Conservation (phyloP, 352 stramenopile species). For the Pythium apleroticum region DNA sequence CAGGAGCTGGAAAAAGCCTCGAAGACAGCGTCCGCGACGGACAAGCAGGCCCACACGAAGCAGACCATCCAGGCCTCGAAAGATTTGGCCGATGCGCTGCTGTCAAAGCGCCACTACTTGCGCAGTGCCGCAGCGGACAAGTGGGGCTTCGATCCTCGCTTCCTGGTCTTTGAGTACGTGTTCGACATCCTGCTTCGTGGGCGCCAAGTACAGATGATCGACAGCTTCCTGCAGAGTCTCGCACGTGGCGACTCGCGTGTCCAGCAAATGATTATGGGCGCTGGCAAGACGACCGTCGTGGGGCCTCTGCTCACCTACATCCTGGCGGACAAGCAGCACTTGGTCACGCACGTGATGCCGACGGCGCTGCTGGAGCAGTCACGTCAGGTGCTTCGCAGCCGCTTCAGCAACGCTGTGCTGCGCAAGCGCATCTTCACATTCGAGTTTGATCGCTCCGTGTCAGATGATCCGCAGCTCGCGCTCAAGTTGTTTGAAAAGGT, state of each 20-base stretch:
- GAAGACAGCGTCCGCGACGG: neutral
- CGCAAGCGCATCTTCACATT: constrained; percentile 99
- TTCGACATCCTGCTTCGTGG: constrained; percentile 97
- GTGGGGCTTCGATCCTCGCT: constrained; percentile 96
- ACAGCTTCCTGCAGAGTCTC: constrained; percentile 95
- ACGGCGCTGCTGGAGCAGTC: constrained; percentile 98
- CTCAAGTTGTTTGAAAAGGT: constrained; percentile 84
- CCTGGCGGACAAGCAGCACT: constrained; percentile 93
- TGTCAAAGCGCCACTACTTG: constrained; percentile 80
- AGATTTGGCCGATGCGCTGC: constrained; percentile 70
- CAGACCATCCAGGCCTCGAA: constrained; percentile 81
- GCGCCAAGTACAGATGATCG: constrained; percentile 98
- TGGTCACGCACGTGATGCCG: constrained; percentile 98
- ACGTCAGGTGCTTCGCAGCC: constrained; percentile 95
- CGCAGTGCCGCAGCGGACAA: constrained; percentile 14
- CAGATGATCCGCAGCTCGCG: constrained; percentile 63
- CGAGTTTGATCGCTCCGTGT: constrained; percentile 95
- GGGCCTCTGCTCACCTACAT: constrained; percentile 98
- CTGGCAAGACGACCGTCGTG: constrained; percentile 99
- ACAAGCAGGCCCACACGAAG: constrained; percentile 37
- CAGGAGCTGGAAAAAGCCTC: constrained; percentile 15
- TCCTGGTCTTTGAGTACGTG: constrained; percentile 99
- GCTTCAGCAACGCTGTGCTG: constrained; percentile 96
- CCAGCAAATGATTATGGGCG: constrained; percentile 99
- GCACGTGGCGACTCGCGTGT: constrained; percentile 72